These are phyloP conservation scores for Cucumis sativus DNA, from an alignment of 306 rosid genomes.

Conservation along the genomic window Cucumber_9930_V3 NC_026660.2:11782001-11782500, in stretches of 20 bases:
- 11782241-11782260: constrained; percentile 81
- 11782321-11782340: not conserved
- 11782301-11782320: constrained; percentile 36
- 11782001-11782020: constrained; percentile 79
- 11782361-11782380: not conserved
- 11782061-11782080: constrained; percentile 84
- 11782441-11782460: constrained; percentile 75
- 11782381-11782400: constrained; percentile 85
- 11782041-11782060: constrained; percentile 59
- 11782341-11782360: not conserved
- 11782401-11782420: constrained; percentile 71
- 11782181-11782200: constrained; percentile 78
- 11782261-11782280: constrained; percentile 56
- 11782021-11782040: constrained; percentile 51
- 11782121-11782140: constrained; percentile 53
- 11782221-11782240: constrained; percentile 77
- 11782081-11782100: constrained; percentile 76
- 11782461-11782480: constrained; percentile 33
- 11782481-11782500: constrained; percentile 23
- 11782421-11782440: constrained; percentile 46
- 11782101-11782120: constrained; percentile 57
- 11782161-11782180: constrained; percentile 72
- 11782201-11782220: constrained; percentile 72
- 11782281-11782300: constrained; percentile 73
- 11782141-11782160: constrained; percentile 74